phyloP scores from a whole-genome alignment of 257 asterid species.

The Phtheirospermum japonicum region DNA sequence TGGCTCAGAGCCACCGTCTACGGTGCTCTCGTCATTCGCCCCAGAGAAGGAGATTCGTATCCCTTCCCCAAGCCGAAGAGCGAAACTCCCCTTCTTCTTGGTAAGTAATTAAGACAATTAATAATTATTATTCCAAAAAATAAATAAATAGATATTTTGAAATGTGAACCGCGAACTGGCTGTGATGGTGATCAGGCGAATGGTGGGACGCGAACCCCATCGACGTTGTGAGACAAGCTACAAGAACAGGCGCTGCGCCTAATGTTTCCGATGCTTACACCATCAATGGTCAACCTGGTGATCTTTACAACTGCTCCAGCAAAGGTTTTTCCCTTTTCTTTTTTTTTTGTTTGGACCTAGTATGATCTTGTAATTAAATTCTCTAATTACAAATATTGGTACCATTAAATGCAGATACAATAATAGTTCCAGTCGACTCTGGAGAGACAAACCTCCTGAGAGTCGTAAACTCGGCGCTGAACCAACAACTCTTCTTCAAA shows the following conservation, averaged over 20 bases:
- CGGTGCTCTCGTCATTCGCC: constrained; percentile 73
- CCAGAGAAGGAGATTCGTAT: constrained; percentile 59
- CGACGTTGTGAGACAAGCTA: constrained; percentile 69
- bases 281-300: constrained; percentile 96
- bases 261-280: constrained; percentile 82
- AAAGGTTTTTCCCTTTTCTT: constrained; percentile 57
- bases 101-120: constrained; percentile 32
- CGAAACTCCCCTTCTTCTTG: constrained; percentile 73
- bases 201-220: constrained; percentile 97
- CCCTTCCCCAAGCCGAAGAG: constrained; percentile 78
- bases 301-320: constrained; percentile 77
- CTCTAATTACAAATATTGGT: too few species aligned
- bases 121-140: too few species aligned
- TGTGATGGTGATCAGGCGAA: constrained; percentile 54
- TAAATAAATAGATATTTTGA: too few species aligned
- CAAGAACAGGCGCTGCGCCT: constrained; percentile 76
- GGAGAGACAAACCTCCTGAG: constrained; percentile 80
- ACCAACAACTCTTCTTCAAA: constrained; percentile 83
- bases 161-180: too few species aligned
- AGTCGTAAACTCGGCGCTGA: constrained; percentile 70
- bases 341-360: too few species aligned
- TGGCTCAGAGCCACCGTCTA: constrained; percentile 95
- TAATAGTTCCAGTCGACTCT: constrained; percentile 42
- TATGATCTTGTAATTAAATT: too few species aligned
- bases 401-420: constrained; percentile 76